phyloP scores from a whole-genome alignment of 306 rosid genomes.

The Glycine tomentella region DNA sequence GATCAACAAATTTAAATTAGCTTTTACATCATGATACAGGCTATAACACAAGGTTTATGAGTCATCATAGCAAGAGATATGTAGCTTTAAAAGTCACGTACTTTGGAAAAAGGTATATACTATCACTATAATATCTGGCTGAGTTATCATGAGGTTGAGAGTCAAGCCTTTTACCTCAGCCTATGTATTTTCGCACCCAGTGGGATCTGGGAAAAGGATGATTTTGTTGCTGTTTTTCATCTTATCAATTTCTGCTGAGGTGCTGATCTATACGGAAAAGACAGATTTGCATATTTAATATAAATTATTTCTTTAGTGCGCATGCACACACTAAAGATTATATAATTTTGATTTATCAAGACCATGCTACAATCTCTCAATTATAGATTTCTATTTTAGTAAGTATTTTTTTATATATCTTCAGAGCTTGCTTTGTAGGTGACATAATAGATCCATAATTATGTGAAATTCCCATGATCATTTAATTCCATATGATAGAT shows the following conservation, averaged over 20 bases:
- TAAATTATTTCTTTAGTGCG: slow-evolving; percentile 8
- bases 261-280: slow-evolving; percentile 12
- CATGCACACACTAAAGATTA: background rate
- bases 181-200: background rate
- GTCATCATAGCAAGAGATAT: slow-evolving; percentile 72
- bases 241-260: slow-evolving; percentile 21
- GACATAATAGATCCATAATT: slow-evolving; percentile 26
- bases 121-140: slow-evolving; percentile 37
- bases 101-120: slow-evolving; percentile 79
- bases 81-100: slow-evolving; percentile 91
- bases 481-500: background rate
- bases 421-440: slow-evolving; percentile 41
- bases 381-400: slow-evolving; percentile 7
- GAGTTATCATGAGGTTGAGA: slow-evolving; percentile 13
- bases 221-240: slow-evolving; percentile 23
- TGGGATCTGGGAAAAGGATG: slow-evolving; percentile 1
- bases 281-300: slow-evolving; percentile 13
- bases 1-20: slow-evolving; percentile 37
- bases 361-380: slow-evolving; percentile 22
- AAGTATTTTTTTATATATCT: background rate
- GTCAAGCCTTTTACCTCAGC: slow-evolving; percentile 33
- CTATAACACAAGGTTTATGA: slow-evolving; percentile 52
- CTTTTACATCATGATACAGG: slow-evolving; percentile 59
- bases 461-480: slow-evolving; percentile 22
- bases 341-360: slow-evolving; percentile 19